phyloP scores from a whole-genome alignment of 2,329 filamentous ascomycete species.

The Hymenoscyphus linearis region DNA sequence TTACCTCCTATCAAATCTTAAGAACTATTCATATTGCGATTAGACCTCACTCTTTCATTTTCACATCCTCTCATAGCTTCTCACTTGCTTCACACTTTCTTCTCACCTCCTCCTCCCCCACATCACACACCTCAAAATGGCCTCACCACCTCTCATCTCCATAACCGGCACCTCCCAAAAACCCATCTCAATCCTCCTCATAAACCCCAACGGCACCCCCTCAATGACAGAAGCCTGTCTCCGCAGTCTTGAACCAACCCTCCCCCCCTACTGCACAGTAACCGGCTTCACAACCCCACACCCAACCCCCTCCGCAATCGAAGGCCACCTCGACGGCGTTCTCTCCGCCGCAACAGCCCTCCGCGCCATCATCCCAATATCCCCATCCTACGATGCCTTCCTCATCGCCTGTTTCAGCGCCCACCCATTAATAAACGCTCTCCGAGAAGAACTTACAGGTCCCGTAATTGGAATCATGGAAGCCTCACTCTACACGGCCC shows the following conservation, averaged over 20 bases:
- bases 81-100: background rate
- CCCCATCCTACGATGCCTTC: slow-evolving; percentile 56
- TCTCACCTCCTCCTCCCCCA: background rate
- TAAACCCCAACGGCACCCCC: slow-evolving; percentile 43
- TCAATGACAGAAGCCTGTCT: slow-evolving; percentile 45
- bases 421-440: slow-evolving; percentile 64
- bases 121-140: slow-evolving; percentile 5
- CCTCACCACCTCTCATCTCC: slow-evolving; percentile 17
- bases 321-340: slow-evolving; percentile 44
- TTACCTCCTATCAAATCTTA: background rate
- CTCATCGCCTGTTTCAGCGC: slow-evolving; percentile 83
- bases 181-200: slow-evolving; percentile 38
- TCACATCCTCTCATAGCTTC: background rate
- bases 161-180: slow-evolving; percentile 26
- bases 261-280: slow-evolving; percentile 43
- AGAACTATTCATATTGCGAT: background rate
- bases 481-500: slow-evolving; percentile 49
- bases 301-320: slow-evolving; percentile 45
- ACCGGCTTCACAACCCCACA: slow-evolving; percentile 45
- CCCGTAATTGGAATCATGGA: slow-evolving; percentile 83
- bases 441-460: slow-evolving; percentile 43
- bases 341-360: slow-evolving; percentile 45
- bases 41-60: background rate
- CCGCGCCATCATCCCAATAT: slow-evolving; percentile 40
- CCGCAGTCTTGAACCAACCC: slow-evolving; percentile 36